These are phyloP conservation scores for Malassezia caprae DNA, from an alignment of 1,284 basidiomycete genomes.

Conservation along the genomic window DNA sequence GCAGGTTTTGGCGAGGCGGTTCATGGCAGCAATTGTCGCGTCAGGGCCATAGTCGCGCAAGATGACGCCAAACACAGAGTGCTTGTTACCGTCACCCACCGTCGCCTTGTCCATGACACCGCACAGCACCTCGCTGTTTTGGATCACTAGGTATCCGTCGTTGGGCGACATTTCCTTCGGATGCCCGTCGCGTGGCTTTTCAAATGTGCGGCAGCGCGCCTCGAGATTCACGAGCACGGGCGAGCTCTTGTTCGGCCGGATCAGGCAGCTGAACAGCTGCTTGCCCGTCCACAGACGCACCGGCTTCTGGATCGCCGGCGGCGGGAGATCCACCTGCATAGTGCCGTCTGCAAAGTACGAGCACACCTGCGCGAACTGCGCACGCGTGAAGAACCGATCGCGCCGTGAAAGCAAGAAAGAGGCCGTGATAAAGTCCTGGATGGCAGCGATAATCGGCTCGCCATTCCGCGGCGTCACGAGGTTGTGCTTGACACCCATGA, in stretches of 20 bases:
- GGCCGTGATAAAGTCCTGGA: conserved; percentile 51
- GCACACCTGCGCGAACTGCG: conserved; percentile 91
- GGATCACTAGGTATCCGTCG: conserved; percentile 93
- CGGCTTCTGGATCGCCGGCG: conserved; percentile 89
- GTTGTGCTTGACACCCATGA: conserved; percentile 97
- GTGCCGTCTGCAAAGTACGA: conserved; percentile 87
- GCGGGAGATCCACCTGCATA: conserved; percentile 86
- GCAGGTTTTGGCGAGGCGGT: conserved; percentile 85
- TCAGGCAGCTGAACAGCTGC: conserved; percentile 90
- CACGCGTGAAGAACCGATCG: conserved; percentile 85
- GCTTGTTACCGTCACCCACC: conserved; percentile 97
- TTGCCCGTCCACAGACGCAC: conserved; percentile 93
- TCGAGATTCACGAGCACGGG: conserved; percentile 75
- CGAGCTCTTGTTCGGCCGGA: conserved; percentile 81
- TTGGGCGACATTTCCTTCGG: conserved; percentile 82
- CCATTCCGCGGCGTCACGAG: conserved; percentile 59
- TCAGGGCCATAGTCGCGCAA: conserved; percentile 91
- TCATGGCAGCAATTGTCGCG: conserved; percentile 91
- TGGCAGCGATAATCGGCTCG: conserved; percentile 46
- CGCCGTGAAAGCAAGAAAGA: conserved; percentile 87
- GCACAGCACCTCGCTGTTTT: conserved; percentile 98
- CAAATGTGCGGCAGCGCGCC: conserved; percentile 85
- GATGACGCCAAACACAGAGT: conserved; percentile 96
- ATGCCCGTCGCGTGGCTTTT: conserved; percentile 60
- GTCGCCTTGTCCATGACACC: conserved; percentile 98